Base-by-base conservation (phyloP, 2,329 filamentous ascomycete genomes). In the Trichoderma semiorbis region DNA sequence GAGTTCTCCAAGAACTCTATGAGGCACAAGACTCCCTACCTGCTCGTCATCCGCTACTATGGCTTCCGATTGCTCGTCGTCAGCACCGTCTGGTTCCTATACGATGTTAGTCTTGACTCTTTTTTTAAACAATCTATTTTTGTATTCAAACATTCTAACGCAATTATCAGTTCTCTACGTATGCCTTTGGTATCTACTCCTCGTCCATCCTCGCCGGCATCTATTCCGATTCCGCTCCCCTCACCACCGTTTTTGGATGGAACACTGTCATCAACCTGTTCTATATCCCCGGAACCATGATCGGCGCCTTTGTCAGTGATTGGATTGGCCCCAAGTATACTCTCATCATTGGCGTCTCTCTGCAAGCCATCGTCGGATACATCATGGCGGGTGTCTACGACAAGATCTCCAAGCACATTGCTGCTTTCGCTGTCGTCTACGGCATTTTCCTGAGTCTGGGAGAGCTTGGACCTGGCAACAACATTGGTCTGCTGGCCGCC, bases 191-290 rank as follows among this genome's bases (percentile, higher is more conserved):
- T 67, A 93, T 97, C 77, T 98, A 96, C 83, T 93, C 92, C 0
- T 91, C 91, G 1, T 87, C 90, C 1, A 95, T 97, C 77, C 83
- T 97, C 0, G 80, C 84, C 50, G 90, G 89, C 72, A 87, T 93
- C 32, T 89, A 91, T 55, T 88, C 89, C 11, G 78, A 84, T 0
- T 76, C 79, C 5, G 85, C 89, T 0, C 87, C 91, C 0, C 83
- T 97, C 2, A 95, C 93, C 78, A 92, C 92, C 74, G 84, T 90
- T 12, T 95, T 97, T 73, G 95, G 94, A 53, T 97, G 94, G 94
- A 94, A 93, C 78, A 94, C 92, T 0, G 87, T 97, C 55, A 90
- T 97, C 83, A 97, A 96, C 80, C 84, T 94, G 74, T 97, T 97
- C 81, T 97, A 97, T 81, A 87, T 97, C 63, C 94, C 94, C 0